These are phyloP conservation scores for Blastobotrys parvus DNA, from an alignment of 805 yeast species.

Conservation along the genomic window DNA sequence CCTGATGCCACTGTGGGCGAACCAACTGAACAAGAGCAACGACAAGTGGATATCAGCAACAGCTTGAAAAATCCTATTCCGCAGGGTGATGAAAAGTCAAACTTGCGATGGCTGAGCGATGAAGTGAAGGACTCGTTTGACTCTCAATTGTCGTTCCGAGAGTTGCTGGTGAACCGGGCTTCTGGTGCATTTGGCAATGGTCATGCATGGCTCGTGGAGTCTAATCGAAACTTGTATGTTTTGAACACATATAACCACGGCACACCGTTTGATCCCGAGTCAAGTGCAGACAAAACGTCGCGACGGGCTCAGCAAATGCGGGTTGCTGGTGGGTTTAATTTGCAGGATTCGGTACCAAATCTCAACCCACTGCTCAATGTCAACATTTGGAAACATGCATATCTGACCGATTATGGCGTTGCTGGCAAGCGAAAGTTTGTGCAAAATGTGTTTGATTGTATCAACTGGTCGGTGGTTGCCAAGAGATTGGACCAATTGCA, in stretches of 20 bases:
- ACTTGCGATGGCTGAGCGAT: slow-evolving; percentile 8
- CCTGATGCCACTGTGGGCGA: slow-evolving; percentile 19
- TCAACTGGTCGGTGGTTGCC: slow-evolving; percentile 59
- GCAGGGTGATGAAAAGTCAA: slow-evolving; percentile 7
- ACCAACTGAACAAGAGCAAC: slow-evolving; percentile 16
- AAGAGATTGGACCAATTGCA: slow-evolving; percentile 7
- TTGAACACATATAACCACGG: slow-evolving; percentile 90
- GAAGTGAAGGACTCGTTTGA: slow-evolving; percentile 49
- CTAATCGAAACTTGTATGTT: slow-evolving; percentile 46
- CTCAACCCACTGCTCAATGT: slow-evolving; percentile 57
- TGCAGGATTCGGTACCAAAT: not conserved
- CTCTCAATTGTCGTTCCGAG: slow-evolving; percentile 66
- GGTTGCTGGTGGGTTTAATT: not conserved
- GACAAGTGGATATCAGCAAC: slow-evolving; percentile 19
- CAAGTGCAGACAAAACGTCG: not conserved
- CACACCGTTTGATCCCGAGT: slow-evolving; percentile 48
- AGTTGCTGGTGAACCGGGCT: slow-evolving; percentile 65
- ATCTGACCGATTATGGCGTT: slow-evolving; percentile 76
- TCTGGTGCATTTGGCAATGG: slow-evolving; percentile 84
- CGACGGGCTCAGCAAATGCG: not conserved
- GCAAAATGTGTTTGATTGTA: slow-evolving; percentile 62
- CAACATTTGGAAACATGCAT: slow-evolving; percentile 83
- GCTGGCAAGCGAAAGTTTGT: slow-evolving; percentile 64
- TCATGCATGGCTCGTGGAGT: slow-evolving; percentile 70
- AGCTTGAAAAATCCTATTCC: slow-evolving; percentile 18